A percentile compares a stretch with the other conserved stretches of the same genome.
Conservation (phyloP, 805 yeast species). For the Yarrowia porcina region DNA sequence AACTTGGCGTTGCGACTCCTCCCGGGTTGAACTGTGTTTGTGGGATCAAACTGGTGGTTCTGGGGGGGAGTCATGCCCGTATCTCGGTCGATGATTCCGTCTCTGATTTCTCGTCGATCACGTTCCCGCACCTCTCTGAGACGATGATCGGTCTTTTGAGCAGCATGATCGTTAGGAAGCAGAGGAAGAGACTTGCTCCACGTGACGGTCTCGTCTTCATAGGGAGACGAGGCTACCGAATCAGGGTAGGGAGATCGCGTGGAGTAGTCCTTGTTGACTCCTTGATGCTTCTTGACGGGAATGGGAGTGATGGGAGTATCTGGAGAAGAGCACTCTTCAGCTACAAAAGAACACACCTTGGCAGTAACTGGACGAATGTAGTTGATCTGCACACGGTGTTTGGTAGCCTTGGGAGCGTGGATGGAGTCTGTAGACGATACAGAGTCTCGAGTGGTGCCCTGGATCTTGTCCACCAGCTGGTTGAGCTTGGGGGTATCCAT, state of each 20-base stretch:
- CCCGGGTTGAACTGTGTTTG: background rate
- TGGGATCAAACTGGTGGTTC: constrained; percentile 6
- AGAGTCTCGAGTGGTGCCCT: background rate
- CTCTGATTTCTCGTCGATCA: constrained; percentile 4
- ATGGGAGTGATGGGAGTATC: background rate
- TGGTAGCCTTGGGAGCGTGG: constrained; percentile 1
- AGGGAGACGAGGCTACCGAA: background rate
- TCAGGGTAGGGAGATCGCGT: background rate
- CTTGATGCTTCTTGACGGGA: background rate
- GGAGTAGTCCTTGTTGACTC: background rate
- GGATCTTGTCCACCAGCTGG: constrained; percentile 13
- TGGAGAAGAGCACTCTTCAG: background rate
- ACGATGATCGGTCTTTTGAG: constrained; percentile 2
- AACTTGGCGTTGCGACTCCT: background rate
- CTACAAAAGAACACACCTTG: constrained; percentile 11
- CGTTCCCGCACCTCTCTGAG: constrained; percentile 4
- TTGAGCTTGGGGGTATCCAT: constrained; percentile 7
- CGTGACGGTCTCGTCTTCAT: background rate
- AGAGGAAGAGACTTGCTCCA: background rate
- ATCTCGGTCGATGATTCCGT: background rate
- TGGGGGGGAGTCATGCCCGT: background rate
- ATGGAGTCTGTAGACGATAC: background rate
- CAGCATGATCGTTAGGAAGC: constrained; percentile 2
- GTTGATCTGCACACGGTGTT: constrained; percentile 3
- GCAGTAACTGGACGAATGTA: constrained; percentile 9